Conservation (phyloP, 2,329 filamentous ascomycete species). For the Phaeosphaeriaceae sp. region DNA sequence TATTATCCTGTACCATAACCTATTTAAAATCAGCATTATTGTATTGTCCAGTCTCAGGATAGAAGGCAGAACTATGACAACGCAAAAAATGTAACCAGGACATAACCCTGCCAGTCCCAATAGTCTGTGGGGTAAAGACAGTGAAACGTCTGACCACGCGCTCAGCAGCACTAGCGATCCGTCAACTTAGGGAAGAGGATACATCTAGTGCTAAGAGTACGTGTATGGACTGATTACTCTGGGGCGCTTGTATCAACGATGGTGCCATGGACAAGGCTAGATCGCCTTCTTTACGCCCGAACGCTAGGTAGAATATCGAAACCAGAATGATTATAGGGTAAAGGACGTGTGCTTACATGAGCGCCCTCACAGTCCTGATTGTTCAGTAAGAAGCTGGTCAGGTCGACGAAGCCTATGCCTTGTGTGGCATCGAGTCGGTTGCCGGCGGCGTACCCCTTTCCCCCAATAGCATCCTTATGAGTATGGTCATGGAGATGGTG, state of each 20-base stretch:
- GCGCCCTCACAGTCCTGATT: constrained; percentile 67
- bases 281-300: constrained; percentile 64
- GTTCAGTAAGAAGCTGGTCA: constrained; percentile 75
- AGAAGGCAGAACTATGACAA: neutral
- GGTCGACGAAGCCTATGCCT: constrained; percentile 79
- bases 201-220: constrained; percentile 23
- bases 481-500: constrained; percentile 61
- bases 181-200: constrained; percentile 41
- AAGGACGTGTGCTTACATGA: constrained; percentile 47
- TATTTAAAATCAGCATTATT: constrained; percentile 17
- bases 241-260: constrained; percentile 66
- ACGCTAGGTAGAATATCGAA: neutral
- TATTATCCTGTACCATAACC: constrained; percentile 8
- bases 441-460: constrained; percentile 80
- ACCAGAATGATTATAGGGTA: neutral
- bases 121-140: constrained; percentile 36
- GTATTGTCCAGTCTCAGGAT: neutral
- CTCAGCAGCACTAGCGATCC: constrained; percentile 33
- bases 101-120: constrained; percentile 45
- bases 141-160: constrained; percentile 43
- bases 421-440: constrained; percentile 71
- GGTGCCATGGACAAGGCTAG: constrained; percentile 54
- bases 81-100: constrained; percentile 35
- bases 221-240: constrained; percentile 51
- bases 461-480: constrained; percentile 35